A percentile compares a stretch with the other conserved stretches of the same genome.
These are phyloP conservation scores for Cladophialophora bantiana DNA, from an alignment of 2,329 filamentous ascomycete species.

Conservation along the genomic window DNA sequence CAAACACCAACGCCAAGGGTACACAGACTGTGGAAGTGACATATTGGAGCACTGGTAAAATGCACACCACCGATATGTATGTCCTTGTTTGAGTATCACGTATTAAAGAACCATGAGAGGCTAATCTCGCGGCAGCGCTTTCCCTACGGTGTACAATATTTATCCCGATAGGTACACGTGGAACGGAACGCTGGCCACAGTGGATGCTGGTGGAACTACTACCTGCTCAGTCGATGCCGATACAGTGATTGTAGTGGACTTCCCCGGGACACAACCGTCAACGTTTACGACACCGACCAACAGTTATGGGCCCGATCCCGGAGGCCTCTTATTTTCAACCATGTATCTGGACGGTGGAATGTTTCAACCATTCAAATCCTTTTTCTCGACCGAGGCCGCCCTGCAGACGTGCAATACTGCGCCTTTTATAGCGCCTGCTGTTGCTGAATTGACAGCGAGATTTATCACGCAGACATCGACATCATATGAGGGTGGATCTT, in stretches of 20 bases:
- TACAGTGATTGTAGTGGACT: neutral
- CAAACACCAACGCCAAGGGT: constrained; percentile 1
- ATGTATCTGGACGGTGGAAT: neutral
- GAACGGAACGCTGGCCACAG: neutral
- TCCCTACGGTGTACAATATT: neutral
- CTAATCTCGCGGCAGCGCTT: neutral
- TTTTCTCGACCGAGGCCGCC: neutral
- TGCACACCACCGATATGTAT: neutral
- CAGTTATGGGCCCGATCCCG: neutral
- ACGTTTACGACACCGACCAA: neutral
- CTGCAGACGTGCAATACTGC: neutral
- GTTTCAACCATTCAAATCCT: neutral
- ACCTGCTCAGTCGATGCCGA: neutral
- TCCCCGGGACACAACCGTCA: neutral
- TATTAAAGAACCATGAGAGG: neutral
- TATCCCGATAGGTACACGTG: neutral
- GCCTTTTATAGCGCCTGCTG: neutral
- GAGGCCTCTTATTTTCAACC: neutral
- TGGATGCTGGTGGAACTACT: neutral
- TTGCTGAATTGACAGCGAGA: neutral
- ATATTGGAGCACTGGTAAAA: neutral
- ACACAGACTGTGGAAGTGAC: neutral
- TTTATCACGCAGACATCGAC: constrained; percentile 1
- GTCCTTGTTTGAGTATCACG: neutral
- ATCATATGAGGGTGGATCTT: constrained; percentile 28